Evolutionary conservation across 345 rosid species (phyloP), one percentile per base, ranked within the genome.

Genomic region (Rubroshorea leprosula): DNA sequence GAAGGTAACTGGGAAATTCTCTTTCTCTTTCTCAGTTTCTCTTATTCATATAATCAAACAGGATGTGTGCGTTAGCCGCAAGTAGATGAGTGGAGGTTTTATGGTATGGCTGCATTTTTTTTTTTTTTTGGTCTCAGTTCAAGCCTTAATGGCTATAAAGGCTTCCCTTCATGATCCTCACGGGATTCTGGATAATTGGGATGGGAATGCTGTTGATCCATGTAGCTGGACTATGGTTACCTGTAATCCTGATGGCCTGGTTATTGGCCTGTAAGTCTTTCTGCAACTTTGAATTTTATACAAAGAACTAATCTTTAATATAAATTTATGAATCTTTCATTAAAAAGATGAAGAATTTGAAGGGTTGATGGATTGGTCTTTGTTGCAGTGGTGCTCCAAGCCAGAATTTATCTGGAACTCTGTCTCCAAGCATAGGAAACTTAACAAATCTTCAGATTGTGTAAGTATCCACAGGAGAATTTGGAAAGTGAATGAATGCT

Each of bases 191-290:
- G 96, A 85, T 35, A 89, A 77, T 62, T 89, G 96, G 96, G 96
- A 89, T 74, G 80, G 66, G 20, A 86, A 82, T 80, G 89, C 96
- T 71, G 96, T 89, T 73, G 96, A 89, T 82, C 96, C 96, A 21
- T 89, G 96, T 74, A 83, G 94, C 75, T 89, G 96, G 96, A 72
- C 94, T n/a, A 89, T 89, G 96, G 81, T 89, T 49, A 89, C 96
- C 69, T 89, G 96, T 64, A 83, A 94, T 50, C 51, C 81, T 18
- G 85, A 85, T 45, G 68, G 76, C 74, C 75, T 89, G 21, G 96
- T 89, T 70, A 74, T 83, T 77, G 89, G 91, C 82, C 72, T 89
- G 96, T 89, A 63, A 82, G 90, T 72, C 49, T 38, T 62, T 46
- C 54, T 27, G 17, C 35, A 39, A 10, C 55, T 55, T 56, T 23